These are phyloP conservation scores for Zygnema circumcarinatum DNA, from an alignment of 139 green algal genomes.

Conservation along the genomic window DNA sequence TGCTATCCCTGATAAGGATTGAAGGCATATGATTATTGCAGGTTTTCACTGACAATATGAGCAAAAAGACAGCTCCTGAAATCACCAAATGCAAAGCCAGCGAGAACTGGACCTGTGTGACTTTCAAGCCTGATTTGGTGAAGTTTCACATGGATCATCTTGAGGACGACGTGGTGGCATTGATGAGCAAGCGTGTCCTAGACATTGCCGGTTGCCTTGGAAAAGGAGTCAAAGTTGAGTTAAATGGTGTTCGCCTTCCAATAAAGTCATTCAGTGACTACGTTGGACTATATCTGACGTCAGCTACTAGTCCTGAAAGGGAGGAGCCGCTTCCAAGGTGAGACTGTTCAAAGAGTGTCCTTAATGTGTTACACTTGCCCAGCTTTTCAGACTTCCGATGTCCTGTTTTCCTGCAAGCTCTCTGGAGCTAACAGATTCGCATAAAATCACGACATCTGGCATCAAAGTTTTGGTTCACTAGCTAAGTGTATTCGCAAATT, in stretches of 20 bases:
- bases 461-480: background rate
- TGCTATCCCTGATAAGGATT: background rate
- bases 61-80: constrained; percentile 71
- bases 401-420: background rate
- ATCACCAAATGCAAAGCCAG: constrained; percentile 85
- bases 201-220: constrained; percentile 94
- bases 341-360: constrained; percentile 13
- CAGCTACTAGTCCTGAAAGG: background rate
- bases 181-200: constrained; percentile 96
- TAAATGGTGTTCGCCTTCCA: constrained; percentile 83
- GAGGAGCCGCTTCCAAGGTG: constrained; percentile 43
- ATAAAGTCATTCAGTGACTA: constrained; percentile 95
- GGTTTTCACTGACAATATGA: constrained; percentile 75
- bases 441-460: background rate
- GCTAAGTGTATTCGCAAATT: too few relatives aligned
- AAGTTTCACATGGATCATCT: constrained; percentile 94
- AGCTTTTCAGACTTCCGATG: background rate
- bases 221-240: constrained; percentile 87
- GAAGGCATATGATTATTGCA: too few relatives aligned
- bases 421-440: background rate
- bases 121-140: constrained; percentile 93
- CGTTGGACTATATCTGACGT: constrained; percentile 87
- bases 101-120: constrained; percentile 98
- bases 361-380: background rate
- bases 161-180: constrained; percentile 80